Evolutionary conservation across 1,284 basidiomycete species (phyloP), one percentile per base, ranked within the genome.

Genomic region (Ustilago shanxiensis): DNA sequence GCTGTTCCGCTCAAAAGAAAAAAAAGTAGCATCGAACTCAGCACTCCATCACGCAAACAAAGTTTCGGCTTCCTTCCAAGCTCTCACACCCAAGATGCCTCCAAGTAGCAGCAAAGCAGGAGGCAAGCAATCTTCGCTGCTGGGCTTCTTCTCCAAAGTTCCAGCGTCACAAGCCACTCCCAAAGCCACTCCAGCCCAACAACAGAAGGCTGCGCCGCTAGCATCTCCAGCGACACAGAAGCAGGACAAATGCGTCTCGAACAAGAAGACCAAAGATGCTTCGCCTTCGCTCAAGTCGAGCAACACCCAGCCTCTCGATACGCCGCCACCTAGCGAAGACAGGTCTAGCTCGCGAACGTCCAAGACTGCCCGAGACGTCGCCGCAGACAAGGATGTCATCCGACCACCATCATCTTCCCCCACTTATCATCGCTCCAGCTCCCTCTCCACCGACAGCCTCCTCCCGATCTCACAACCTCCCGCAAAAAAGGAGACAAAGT

Each of bases 141-240:
- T 79, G 10, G 79, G 79, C 52, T 80, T 80, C 70, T 80, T 80
- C 49, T 60, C 72, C 52, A 79, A 79, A 51, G 71, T 62, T 22
- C 37, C 70, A 26, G 56, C 76, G 11, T 14, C 60, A 3, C 72
- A 66, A 20, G n/a, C 55, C 22, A 24, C 62, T 10, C 44, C 69
- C 29, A 62, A 62, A 51, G 13, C 69, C 20, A 54, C 55, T 10
- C 44, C 69, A 6, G 10, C 60, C n/a, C 54, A 61, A 20, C 52
- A n/a, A 44, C 14, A 61, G 14, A 31, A 50, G 28, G 39, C 58
- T 22, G n/a, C 60, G 1, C 45, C 44, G 6, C 26, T 37, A 29
- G 28, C 56, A 39, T 11, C 56, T 13, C 26, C 29, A 29, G 16
- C 35, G 51, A 20, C 37, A 45, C 58, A 67, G 65, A 22, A 24